Percentiles rank a stretch among this genome's conserved stretches.
Evolutionary conservation across 345 rosid genomes (phyloP).

Genomic region (Carallia brachiata): DNA sequence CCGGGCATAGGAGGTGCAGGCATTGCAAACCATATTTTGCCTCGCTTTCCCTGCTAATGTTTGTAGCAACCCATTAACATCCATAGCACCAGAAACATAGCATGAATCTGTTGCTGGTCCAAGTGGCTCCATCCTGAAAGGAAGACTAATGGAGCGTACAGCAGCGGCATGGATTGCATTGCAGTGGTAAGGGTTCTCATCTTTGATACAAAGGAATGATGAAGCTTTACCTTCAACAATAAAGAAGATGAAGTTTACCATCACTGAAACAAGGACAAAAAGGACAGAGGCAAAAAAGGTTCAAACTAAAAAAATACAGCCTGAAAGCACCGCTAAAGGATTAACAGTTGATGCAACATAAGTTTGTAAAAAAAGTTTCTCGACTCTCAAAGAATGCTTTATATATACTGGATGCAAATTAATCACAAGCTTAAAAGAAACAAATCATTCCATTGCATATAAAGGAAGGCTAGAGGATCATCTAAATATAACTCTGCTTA

Average conservation of each 20-base stretch:
- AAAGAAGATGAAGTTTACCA: slow-evolving; percentile 13
- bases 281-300: no score
- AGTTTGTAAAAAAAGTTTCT: no score
- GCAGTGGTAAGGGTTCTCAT: slow-evolving; percentile 70
- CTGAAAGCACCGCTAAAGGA: no score
- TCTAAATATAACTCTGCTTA: slow-evolving; percentile 31
- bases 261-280: no score
- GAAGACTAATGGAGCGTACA: slow-evolving; percentile 61
- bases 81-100: slow-evolving; percentile 49
- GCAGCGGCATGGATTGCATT: slow-evolving; percentile 87
- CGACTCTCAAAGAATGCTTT: no score
- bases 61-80: slow-evolving; percentile 53
- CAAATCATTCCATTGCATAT: no score
- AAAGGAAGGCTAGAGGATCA: slow-evolving; percentile 2
- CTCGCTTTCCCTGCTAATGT: slow-evolving; percentile 60
- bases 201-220: slow-evolving; percentile 43
- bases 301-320: no score
- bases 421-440: no score
- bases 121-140: slow-evolving; percentile 59
- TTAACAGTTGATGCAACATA: no score
- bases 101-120: slow-evolving; percentile 45
- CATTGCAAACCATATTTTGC: slow-evolving; percentile 70
- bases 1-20: slow-evolving; percentile 64
- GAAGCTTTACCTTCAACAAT: slow-evolving; percentile 60
- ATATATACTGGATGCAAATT: no score